phyloP scores from a whole-genome alignment of 2,329 filamentous ascomycete genomes.

The Xylaria sp. region DNA sequence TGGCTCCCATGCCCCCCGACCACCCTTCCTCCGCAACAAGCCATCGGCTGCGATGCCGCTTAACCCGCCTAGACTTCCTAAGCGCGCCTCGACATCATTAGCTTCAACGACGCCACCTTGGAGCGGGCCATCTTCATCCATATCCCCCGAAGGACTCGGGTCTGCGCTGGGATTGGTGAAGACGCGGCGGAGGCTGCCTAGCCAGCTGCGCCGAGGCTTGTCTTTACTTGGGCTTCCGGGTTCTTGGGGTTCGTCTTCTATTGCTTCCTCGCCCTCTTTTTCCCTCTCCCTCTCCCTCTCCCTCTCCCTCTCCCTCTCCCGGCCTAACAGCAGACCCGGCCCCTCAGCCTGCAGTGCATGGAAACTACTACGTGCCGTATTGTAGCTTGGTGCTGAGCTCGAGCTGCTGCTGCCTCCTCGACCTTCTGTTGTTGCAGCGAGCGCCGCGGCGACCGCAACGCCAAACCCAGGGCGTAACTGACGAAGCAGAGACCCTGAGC shows the following conservation, averaged over 20 bases:
- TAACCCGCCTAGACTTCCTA: slow-evolving; percentile 45
- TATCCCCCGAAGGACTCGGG: slow-evolving; percentile 35
- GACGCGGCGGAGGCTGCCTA: slow-evolving; percentile 70
- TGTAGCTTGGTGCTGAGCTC: slow-evolving; percentile 51
- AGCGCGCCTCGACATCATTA: slow-evolving; percentile 51
- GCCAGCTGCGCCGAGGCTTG: slow-evolving; percentile 65
- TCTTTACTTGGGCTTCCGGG: slow-evolving; percentile 63
- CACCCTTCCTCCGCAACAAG: slow-evolving; percentile 60
- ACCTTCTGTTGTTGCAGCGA: slow-evolving; percentile 36
- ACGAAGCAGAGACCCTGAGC: slow-evolving; percentile 46
- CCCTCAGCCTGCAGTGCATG: slow-evolving; percentile 59
- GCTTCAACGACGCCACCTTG: slow-evolving; percentile 44
- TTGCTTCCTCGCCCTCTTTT: slow-evolving; percentile 32
- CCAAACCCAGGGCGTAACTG: slow-evolving; percentile 44
- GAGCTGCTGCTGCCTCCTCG: slow-evolving; percentile 45
- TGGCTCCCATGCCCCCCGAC: slow-evolving; percentile 59
- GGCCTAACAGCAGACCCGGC: slow-evolving; percentile 52
- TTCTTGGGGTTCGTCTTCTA: slow-evolving; percentile 33
- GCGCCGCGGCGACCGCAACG: slow-evolving; percentile 39
- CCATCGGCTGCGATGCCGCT: slow-evolving; percentile 51
- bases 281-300: slow-evolving; percentile 35
- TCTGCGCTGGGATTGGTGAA: slow-evolving; percentile 54
- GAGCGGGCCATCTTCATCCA: slow-evolving; percentile 37
- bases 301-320: slow-evolving; percentile 34
- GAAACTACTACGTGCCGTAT: slow-evolving; percentile 61